Evolutionary conservation across 805 yeast genomes (phyloP).

Genomic region (Ogataea nakhonphanomensis): DNA sequence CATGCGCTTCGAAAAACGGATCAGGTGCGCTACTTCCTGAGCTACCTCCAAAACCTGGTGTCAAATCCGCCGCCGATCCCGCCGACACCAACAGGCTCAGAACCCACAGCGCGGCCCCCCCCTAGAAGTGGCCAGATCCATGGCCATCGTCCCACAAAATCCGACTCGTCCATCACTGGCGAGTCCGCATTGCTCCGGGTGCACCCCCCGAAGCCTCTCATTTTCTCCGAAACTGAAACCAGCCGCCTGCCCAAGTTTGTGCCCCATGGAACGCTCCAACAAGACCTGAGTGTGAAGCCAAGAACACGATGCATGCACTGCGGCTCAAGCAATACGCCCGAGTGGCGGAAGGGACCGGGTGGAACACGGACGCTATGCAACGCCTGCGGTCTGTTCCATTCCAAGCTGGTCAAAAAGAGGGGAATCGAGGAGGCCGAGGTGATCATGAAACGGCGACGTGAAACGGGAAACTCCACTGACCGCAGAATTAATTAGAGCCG

Average conservation of each 20-base stretch:
- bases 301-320: conserved; percentile 59
- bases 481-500: conserved; percentile 23
- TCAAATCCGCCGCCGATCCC: background rate
- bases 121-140: background rate
- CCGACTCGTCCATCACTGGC: conserved; percentile 23
- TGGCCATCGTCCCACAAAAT: conserved; percentile 17
- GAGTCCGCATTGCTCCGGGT: conserved; percentile 30
- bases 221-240: conserved; percentile 12
- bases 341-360: conserved; percentile 89
- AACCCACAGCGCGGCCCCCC: background rate
- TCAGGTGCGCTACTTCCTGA: conserved; percentile 1
- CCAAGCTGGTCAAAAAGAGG: conserved; percentile 52
- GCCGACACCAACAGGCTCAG: background rate
- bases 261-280: conserved; percentile 35
- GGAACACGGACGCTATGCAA: conserved; percentile 83
- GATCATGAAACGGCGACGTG: conserved; percentile 31
- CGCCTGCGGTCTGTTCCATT: conserved; percentile 83
- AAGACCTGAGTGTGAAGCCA: conserved; percentile 33
- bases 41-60: background rate
- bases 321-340: conserved; percentile 74
- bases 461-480: conserved; percentile 29
- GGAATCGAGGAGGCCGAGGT: conserved; percentile 42
- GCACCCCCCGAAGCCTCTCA: conserved; percentile 30
- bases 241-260: conserved; percentile 16
- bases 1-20: conserved; percentile 1